A percentile compares a stretch with the other conserved stretches of the same genome.
These are phyloP conservation scores for Apophysomyces elegans DNA, from an alignment of 371 early-diverging fungal genomes.

Conservation along the genomic window DNA sequence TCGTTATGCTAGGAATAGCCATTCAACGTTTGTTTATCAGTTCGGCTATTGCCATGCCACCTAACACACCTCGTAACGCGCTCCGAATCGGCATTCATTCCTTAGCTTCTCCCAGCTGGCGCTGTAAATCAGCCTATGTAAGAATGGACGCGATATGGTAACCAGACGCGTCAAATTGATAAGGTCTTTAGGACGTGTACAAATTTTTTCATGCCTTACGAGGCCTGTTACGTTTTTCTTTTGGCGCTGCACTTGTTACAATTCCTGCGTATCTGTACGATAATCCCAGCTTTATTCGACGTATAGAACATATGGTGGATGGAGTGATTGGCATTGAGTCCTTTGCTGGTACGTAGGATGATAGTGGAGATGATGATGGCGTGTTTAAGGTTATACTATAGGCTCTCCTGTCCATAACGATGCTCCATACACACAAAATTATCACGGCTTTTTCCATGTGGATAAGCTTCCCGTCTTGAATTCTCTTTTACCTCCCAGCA, in stretches of 20 bases:
- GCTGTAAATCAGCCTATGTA: conserved; percentile 62
- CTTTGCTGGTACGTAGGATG: conserved; percentile 75
- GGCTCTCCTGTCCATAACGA: conserved; percentile 52
- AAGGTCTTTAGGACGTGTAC: conserved; percentile 53
- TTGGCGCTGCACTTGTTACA: conserved; percentile 80
- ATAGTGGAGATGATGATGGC: conserved; percentile 6
- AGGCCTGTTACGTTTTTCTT: conserved; percentile 76
- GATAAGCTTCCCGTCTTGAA: conserved; percentile 81
- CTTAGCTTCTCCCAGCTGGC: conserved; percentile 81
- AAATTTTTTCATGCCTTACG: conserved; percentile 79
- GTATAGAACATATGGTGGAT: conserved; percentile 85
- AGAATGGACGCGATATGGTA: background rate
- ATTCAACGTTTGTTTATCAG: conserved; percentile 19
- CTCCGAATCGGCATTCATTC: conserved; percentile 82
- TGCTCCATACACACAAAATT: conserved; percentile 67
- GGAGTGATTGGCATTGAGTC: conserved; percentile 90
- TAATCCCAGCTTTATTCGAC: conserved; percentile 62
- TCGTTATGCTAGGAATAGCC: background rate
- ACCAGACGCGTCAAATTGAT: background rate
- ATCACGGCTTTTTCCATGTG: conserved; percentile 90
- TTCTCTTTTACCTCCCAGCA: conserved; percentile 75
- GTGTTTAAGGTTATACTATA: conserved; percentile 14
- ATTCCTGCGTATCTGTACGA: conserved; percentile 83
- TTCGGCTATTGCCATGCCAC: conserved; percentile 54
- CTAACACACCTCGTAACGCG: conserved; percentile 56